These are phyloP conservation scores for Hemisphaericaspora subhashii DNA, from an alignment of 1,139 yeast species.

Conservation along the genomic window DNA sequence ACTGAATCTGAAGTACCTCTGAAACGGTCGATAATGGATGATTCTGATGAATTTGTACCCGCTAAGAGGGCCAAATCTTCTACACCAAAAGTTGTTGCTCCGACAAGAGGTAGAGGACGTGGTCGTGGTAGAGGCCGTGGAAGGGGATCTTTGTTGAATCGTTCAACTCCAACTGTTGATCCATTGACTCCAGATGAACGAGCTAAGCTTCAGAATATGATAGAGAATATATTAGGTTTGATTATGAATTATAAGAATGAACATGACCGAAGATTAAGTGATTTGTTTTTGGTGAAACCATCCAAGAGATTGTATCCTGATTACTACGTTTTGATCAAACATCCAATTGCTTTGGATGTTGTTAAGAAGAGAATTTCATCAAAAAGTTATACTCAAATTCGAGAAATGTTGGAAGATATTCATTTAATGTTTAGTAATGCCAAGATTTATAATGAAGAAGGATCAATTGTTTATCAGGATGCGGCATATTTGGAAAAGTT, in stretches of 20 bases:
- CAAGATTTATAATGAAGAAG: conserved; percentile 84
- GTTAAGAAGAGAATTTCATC: conserved; percentile 60
- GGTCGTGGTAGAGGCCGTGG: conserved; percentile 28
- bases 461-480: conserved; percentile 78
- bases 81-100: conserved; percentile 25
- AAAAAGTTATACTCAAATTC: conserved; percentile 51
- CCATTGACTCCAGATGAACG: conserved; percentile 45
- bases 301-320: conserved; percentile 79
- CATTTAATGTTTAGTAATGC: conserved; percentile 84
- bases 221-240: conserved; percentile 46
- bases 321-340: conserved; percentile 73
- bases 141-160: conserved; percentile 29
- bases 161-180: conserved; percentile 39
- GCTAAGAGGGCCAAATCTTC: conserved; percentile 29
- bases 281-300: conserved; percentile 67
- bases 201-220: conserved; percentile 37
- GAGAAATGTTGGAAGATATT: conserved; percentile 69
- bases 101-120: conserved; percentile 15
- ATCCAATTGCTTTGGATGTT: conserved; percentile 79
- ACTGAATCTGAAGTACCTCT: conserved; percentile 9
- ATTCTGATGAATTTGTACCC: conserved; percentile 12
- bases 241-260: conserved; percentile 46
- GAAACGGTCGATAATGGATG: conserved; percentile 15
- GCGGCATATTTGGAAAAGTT: conserved; percentile 65
- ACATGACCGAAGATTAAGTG: conserved; percentile 48